phyloP scores from a whole-genome alignment of 345 rosid species.

The Corymbia maculata region DNA sequence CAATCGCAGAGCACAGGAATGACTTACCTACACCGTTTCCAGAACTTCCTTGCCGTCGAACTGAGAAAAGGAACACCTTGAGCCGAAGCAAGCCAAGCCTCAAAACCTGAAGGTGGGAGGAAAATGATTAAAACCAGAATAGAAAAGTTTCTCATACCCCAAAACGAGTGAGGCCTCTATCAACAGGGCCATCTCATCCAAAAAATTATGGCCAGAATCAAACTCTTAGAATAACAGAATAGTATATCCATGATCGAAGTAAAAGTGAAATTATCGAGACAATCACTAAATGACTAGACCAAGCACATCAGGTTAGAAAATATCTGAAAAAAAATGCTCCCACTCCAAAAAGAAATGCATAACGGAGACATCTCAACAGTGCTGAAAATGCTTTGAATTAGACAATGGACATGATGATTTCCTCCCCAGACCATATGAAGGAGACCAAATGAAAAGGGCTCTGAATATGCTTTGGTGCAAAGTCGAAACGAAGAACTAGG shows the following conservation, averaged over 20 bases:
- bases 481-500: too few species aligned
- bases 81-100: neutral
- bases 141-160: neutral
- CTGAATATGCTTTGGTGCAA: too few species aligned
- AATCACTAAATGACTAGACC: neutral
- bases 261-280: neutral
- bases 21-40: neutral
- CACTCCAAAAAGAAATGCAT: neutral
- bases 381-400: neutral
- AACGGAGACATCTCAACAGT: neutral
- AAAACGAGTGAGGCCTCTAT: neutral
- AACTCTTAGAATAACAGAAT: neutral
- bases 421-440: neutral
- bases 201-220: neutral
- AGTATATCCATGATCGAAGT: neutral
- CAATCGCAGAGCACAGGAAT: neutral
- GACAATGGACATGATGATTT: neutral
- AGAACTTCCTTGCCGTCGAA: neutral
- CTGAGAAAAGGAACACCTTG: neutral
- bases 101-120: neutral
- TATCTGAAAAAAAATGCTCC: neutral
- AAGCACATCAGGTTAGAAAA: neutral
- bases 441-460: neutral
- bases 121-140: neutral
- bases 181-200: neutral